Percentiles rank a stretch among this genome's conserved stretches.
These are phyloP conservation scores for Vanrija pseudolonga DNA, from an alignment of 1,284 basidiomycete species.

Conservation along the genomic window DNA sequence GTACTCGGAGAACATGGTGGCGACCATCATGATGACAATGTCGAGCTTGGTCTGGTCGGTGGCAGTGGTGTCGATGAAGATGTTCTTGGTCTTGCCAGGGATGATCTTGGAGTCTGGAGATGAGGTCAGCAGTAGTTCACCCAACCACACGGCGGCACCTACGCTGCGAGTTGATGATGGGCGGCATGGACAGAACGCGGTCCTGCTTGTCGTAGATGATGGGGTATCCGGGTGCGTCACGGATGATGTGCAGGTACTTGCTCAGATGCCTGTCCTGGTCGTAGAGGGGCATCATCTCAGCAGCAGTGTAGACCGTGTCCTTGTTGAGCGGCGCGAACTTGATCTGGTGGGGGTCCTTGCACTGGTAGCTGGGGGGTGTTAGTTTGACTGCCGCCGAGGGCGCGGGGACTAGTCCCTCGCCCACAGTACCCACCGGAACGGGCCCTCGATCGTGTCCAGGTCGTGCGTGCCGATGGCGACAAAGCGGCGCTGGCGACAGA, in stretches of 20 bases:
- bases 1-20: constrained; percentile 97
- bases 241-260: constrained; percentile 87
- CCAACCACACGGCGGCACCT: constrained; percentile 9
- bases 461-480: constrained; percentile 98
- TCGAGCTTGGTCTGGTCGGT: constrained; percentile 96
- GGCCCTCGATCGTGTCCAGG: constrained; percentile 78
- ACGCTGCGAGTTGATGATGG: constrained; percentile 93
- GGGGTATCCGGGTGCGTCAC: constrained; percentile 92
- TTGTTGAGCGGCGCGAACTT: constrained; percentile 84
- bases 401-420: too few relatives aligned
- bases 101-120: constrained; percentile 90
- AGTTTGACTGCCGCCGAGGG: not conserved
- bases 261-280: constrained; percentile 93
- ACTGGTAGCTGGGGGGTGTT: constrained; percentile 64
- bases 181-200: constrained; percentile 91
- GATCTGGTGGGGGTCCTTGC: constrained; percentile 80
- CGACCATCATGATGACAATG: constrained; percentile 90
- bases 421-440: constrained; percentile 59
- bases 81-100: constrained; percentile 76
- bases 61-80: constrained; percentile 96
- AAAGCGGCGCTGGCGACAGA: constrained; percentile 83
- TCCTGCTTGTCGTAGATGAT: constrained; percentile 91
- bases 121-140: constrained; percentile 1
- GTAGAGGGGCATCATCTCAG: constrained; percentile 83
- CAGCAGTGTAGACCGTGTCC: constrained; percentile 67